Evolutionary conservation across 331 rosid genomes (phyloP).

Genomic region (Malus hybrid): DNA sequence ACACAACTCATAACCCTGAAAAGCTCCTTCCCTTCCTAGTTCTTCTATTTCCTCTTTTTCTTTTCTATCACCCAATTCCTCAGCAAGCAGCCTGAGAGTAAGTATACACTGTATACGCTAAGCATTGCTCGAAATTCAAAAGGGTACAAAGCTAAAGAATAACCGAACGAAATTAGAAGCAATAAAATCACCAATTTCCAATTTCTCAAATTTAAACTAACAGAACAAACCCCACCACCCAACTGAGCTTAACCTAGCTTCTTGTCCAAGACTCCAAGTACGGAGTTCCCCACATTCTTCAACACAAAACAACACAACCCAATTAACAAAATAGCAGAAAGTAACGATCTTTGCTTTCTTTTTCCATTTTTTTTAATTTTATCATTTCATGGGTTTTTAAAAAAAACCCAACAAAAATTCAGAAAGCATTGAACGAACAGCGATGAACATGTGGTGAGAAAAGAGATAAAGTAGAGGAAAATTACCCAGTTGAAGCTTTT

Average conservation of each 20-base stretch:
- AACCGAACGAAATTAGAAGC: background rate
- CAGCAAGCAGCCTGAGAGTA: background rate
- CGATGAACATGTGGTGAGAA: too few species aligned
- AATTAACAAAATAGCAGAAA: background rate
- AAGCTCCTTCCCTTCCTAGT: background rate
- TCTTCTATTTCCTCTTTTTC: background rate
- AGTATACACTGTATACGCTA: background rate
- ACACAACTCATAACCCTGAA: background rate
- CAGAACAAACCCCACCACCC: slow-evolving; percentile 1
- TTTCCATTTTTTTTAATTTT: background rate
- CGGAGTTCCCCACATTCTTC: background rate
- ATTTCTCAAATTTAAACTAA: background rate
- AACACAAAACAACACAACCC: background rate
- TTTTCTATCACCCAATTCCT: background rate
- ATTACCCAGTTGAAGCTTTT: slow-evolving; percentile 23
- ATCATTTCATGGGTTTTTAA: background rate
- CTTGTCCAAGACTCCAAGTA: slow-evolving; percentile 1
- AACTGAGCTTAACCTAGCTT: background rate
- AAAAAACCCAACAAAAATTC: slow-evolving; percentile 10
- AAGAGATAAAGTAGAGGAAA: background rate
- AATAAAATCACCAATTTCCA: background rate
- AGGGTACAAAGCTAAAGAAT: background rate
- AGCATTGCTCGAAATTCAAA: too few species aligned
- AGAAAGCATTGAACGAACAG: background rate
- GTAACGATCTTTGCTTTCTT: background rate